Percentiles rank a stretch among this genome's conserved stretches.
Evolutionary conservation across 768 basidiomycete species (phyloP).

Genomic region (Hypholoma fasciculare): DNA sequence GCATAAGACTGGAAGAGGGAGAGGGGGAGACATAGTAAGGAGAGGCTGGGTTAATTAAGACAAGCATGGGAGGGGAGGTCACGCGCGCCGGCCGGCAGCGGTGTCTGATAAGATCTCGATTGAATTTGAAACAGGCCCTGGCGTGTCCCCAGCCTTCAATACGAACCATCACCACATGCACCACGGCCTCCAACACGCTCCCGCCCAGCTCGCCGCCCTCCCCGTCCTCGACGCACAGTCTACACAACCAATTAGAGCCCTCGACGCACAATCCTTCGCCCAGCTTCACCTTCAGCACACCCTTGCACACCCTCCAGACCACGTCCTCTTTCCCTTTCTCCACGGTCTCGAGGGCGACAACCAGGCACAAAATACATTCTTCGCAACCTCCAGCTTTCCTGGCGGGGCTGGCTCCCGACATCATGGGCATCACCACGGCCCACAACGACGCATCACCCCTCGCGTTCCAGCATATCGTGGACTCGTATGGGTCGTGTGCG

Average conservation of each 20-base stretch:
- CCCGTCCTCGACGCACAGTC: background rate
- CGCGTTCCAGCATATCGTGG: conserved; percentile 59
- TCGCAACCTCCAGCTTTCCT: conserved; percentile 38
- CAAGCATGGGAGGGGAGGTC: background rate
- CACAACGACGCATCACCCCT: conserved; percentile 15
- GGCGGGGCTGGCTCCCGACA: background rate
- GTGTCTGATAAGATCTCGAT: conserved; percentile 2
- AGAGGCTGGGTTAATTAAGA: background rate
- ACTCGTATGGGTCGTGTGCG: conserved; percentile 80
- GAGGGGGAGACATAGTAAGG: background rate
- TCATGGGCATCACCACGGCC: conserved; percentile 13
- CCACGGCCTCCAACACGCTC: conserved; percentile 5
- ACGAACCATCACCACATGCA: conserved; percentile 5
- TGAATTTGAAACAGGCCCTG: conserved; percentile 3
- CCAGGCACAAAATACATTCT: conserved; percentile 79
- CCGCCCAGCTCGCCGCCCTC: conserved; percentile 5
- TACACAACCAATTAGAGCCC: conserved; percentile 26
- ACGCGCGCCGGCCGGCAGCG: background rate
- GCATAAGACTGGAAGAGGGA: background rate
- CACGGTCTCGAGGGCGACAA: conserved; percentile 87
- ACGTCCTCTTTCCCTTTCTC: conserved; percentile 83
- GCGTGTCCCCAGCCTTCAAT: background rate
- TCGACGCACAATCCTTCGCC: conserved; percentile 51
- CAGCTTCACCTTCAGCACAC: conserved; percentile 63
- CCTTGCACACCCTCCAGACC: conserved; percentile 74